Conservation (phyloP, 495 filamentous ascomycete genomes). For the Beverwykella pulmonaria region DNA sequence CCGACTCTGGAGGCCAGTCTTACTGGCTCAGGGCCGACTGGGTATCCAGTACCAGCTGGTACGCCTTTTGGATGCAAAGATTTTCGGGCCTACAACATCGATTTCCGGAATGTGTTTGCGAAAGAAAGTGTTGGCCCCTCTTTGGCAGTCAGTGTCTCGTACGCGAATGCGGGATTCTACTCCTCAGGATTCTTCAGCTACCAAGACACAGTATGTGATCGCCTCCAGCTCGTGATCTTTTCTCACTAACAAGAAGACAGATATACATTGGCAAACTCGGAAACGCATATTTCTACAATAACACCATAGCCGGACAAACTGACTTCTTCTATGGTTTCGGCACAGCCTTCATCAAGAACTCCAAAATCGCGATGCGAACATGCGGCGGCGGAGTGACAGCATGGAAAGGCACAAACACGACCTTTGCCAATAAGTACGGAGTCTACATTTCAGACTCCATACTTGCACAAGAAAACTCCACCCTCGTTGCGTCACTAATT, state of each 20-base stretch:
- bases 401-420: conserved; percentile 68
- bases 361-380: conserved; percentile 41
- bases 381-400: conserved; percentile 67
- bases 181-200: conserved; percentile 61
- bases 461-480: conserved; percentile 55
- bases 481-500: conserved; percentile 47
- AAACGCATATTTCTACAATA: conserved; percentile 60
- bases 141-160: conserved; percentile 58
- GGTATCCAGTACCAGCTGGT: conserved; percentile 57
- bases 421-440: conserved; percentile 64
- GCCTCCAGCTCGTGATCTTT: too few relatives aligned
- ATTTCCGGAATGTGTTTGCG: conserved; percentile 59
- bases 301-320: conserved; percentile 61
- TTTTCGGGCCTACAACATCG: conserved; percentile 63
- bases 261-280: conserved; percentile 65
- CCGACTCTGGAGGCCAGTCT: conserved; percentile 60
- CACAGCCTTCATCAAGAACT: conserved; percentile 43
- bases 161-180: conserved; percentile 63
- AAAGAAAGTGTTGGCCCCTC: conserved; percentile 45
- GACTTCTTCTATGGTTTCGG: conserved; percentile 50
- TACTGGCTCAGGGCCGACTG: conserved; percentile 59
- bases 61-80: conserved; percentile 61
- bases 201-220: conserved; percentile 57
- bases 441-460: conserved; percentile 59
- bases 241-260: too few relatives aligned